Evolutionary conservation across 1,284 basidiomycete species (phyloP), one percentile per base, ranked within the genome.

Genomic region (Agroathelia rolfsii): DNA sequence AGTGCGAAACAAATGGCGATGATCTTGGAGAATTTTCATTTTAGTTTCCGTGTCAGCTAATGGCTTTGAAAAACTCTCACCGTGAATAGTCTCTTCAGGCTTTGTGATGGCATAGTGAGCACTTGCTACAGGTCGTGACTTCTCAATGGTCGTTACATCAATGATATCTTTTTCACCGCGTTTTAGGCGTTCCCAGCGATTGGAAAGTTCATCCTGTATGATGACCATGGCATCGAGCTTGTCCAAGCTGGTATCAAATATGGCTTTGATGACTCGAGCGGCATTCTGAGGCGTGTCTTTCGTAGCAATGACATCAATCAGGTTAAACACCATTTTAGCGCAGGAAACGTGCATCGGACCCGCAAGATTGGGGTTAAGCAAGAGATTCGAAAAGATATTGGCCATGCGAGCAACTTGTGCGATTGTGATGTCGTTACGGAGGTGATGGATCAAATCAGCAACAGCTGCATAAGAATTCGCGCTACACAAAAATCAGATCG

Each of bases 361-460:
- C 8, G 77, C 72, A 32, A 94, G 70, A 9, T 84, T 79, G 2
- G 88, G 73, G 50, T 97, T 93, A 58, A 97, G 94, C 29, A 97
- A 72, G 47, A 90, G 78, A 36, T 81, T 79, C 4, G 88, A 83
- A 52, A 90, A 96, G 39, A 89, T 75, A 45, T 85, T 76, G 18
- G 94, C 78, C 40, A 95, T 76, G 6, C 77, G 76, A 10, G 76
- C 69, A 15, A 98, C 66, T 53, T 97, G 93, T 11, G 70, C 59
- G 4, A 82, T 65, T 2, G 76, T 76, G 14, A 98, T 75, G 25
- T 98, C 93, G 32, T 67, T 69, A 32, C 90, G 80, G 35, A 94
- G 72, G 50, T 96, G 89, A 52, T 96, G 92, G 36, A 97, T 80
- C 13, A 98, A 67, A 54, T 99, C 95, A 24, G 92, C 89, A 1